Evolutionary conservation across 495 filamentous ascomycete genomes (phyloP).

Genomic region (Daldinia loculata): DNA sequence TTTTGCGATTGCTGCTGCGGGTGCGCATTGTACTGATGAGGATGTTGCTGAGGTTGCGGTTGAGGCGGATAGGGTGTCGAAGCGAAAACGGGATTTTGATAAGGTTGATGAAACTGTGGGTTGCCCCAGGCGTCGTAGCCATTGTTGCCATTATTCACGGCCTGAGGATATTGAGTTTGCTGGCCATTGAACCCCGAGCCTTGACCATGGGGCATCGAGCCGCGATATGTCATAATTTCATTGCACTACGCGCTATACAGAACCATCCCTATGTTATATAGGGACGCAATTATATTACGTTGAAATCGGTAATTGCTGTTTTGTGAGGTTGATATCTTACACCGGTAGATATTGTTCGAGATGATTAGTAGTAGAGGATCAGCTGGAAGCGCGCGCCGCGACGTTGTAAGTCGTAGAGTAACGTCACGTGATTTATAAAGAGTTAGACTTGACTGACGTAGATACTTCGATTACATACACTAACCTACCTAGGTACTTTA

Average conservation of each 20-base stretch:
- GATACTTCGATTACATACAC: not conserved
- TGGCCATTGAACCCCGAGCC: conserved; percentile 52
- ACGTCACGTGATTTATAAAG: conserved; percentile 25
- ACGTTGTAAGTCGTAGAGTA: conserved; percentile 25
- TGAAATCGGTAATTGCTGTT: not conserved
- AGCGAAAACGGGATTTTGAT: conserved; percentile 26
- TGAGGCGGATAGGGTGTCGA: conserved; percentile 18
- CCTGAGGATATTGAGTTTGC: conserved; percentile 44
- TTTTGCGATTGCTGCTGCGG: conserved; percentile 28
- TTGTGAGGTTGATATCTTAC: conserved; percentile 10
- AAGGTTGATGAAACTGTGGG: conserved; percentile 39
- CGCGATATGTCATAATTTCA: conserved; percentile 55
- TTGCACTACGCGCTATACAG: conserved; percentile 30
- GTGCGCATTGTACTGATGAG: not conserved
- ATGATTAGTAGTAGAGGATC: conserved; percentile 15
- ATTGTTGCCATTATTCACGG: conserved; percentile 31
- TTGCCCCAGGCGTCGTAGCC: conserved; percentile 39
- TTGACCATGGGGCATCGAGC: conserved; percentile 56
- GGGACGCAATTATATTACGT: conserved; percentile 2
- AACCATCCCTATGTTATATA: conserved; percentile 19
- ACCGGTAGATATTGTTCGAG: not conserved
- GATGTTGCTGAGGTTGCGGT: conserved; percentile 14
- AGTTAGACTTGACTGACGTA: too few relatives aligned
- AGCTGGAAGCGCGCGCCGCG: conserved; percentile 29
- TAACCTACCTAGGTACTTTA: not conserved